phyloP scores from a whole-genome alignment of 176 grass and related monocot genomes.

The Coix lacrymajobi region DNA sequence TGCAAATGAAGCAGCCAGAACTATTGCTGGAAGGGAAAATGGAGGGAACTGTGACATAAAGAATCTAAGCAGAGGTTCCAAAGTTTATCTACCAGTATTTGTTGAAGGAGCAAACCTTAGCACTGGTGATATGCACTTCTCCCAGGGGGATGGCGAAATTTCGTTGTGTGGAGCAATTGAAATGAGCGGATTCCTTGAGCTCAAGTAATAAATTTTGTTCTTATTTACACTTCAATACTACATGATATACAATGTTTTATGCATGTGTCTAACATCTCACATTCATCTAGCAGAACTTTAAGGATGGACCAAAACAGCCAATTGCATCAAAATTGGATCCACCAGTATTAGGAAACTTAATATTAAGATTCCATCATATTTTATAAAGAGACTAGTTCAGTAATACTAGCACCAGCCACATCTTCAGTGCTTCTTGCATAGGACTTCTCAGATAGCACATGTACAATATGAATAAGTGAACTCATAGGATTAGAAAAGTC shows the following conservation, averaged over 20 bases:
- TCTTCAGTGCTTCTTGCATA: not conserved
- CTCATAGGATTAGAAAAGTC: not conserved
- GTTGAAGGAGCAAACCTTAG: conserved; percentile 90
- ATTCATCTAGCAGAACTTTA: not conserved
- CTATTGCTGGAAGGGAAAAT: conserved; percentile 84
- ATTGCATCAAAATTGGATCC: not conserved
- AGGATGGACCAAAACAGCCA: not conserved
- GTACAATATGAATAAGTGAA: not conserved
- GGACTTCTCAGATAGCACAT: not conserved
- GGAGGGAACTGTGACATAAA: conserved; percentile 96
- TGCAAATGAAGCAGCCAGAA: conserved; percentile 83
- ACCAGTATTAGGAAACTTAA: not conserved
- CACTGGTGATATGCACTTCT: conserved; percentile 89
- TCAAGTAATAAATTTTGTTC: conserved; percentile 58
- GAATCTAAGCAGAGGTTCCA: conserved; percentile 90
- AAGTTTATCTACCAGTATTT: conserved; percentile 93
- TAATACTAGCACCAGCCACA: not conserved
- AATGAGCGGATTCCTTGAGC: conserved; percentile 98
- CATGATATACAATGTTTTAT: not conserved
- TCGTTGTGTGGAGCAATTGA: conserved; percentile 96
- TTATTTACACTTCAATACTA: conserved; percentile 16
- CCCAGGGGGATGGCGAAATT: conserved; percentile 85
- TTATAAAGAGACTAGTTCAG: not conserved
- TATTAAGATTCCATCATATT: not conserved
- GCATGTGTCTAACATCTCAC: not conserved